These are phyloP conservation scores for Nigrospora osmanthi DNA, from an alignment of 2,329 filamentous ascomycete species.

Conservation along the genomic window DNA sequence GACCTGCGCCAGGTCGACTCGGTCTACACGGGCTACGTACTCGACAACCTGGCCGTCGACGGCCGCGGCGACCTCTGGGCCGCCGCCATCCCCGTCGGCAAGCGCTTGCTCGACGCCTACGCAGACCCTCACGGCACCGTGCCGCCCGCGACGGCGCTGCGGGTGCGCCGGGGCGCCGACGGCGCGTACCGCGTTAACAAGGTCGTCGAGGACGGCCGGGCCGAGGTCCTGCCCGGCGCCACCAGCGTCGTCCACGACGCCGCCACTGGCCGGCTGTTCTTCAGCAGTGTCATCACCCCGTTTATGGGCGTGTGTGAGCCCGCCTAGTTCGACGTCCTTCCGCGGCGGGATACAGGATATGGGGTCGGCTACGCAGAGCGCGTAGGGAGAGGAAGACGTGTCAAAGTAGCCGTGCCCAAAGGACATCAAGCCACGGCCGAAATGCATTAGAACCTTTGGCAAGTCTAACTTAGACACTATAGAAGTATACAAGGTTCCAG, in stretches of 20 bases:
- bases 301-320: conserved; percentile 2
- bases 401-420: too few relatives aligned
- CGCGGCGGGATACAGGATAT: too few relatives aligned
- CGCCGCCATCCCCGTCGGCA: conserved; percentile 11
- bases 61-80: conserved; percentile 15
- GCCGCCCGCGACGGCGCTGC: conserved; percentile 10
- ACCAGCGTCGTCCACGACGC: conserved; percentile 18
- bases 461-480: too few relatives aligned
- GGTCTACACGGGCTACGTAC: conserved; percentile 10
- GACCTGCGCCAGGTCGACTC: conserved; percentile 8
- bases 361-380: too few relatives aligned
- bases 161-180: conserved; percentile 9
- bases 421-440: too few relatives aligned
- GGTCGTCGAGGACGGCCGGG: conserved; percentile 16
- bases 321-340: background rate
- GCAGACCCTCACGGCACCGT: conserved; percentile 10
- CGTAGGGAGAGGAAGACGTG: too few relatives aligned
- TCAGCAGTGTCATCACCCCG: conserved; percentile 9
- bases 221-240: conserved; percentile 13
- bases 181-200: conserved; percentile 13
- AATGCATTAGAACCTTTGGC: too few relatives aligned
- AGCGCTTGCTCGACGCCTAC: conserved; percentile 6
- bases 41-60: conserved; percentile 19
- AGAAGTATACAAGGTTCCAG: too few relatives aligned
- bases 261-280: conserved; percentile 17